phyloP scores from a whole-genome alignment of 2,329 filamentous ascomycete species.

The Trichoderma lentiforme region DNA sequence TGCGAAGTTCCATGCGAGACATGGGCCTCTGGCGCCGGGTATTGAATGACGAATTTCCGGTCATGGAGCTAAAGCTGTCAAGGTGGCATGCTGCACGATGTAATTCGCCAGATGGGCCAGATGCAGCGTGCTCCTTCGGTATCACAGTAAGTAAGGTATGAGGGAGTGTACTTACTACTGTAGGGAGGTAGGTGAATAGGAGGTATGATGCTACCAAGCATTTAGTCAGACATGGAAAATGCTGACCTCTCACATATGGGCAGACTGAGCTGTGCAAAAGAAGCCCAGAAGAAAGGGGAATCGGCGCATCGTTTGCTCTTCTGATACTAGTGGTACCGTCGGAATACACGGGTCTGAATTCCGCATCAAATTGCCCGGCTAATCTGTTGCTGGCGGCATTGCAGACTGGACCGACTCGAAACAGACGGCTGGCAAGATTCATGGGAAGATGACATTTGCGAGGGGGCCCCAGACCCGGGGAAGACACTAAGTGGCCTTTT shows the following conservation, averaged over 20 bases:
- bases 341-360: background rate
- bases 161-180: background rate
- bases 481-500: background rate
- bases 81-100: slow-evolving; percentile 2
- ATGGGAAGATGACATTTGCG: background rate
- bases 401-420: background rate
- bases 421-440: background rate
- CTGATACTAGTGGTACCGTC: slow-evolving; percentile 2
- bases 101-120: slow-evolving; percentile 4
- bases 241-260: background rate
- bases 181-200: background rate
- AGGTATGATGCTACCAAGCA: background rate
- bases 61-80: slow-evolving; percentile 2
- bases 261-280: background rate
- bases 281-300: background rate
- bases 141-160: background rate
- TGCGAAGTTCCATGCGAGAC: slow-evolving; percentile 6
- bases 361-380: background rate
- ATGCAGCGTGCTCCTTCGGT: background rate
- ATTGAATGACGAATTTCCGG: slow-evolving; percentile 11
- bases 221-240: background rate
- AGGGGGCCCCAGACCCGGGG: background rate
- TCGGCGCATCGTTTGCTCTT: background rate
- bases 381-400: background rate
- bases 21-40: slow-evolving; percentile 10